Conservation (phyloP, 768 basidiomycete species). For the Polyporus arcularius region DNA sequence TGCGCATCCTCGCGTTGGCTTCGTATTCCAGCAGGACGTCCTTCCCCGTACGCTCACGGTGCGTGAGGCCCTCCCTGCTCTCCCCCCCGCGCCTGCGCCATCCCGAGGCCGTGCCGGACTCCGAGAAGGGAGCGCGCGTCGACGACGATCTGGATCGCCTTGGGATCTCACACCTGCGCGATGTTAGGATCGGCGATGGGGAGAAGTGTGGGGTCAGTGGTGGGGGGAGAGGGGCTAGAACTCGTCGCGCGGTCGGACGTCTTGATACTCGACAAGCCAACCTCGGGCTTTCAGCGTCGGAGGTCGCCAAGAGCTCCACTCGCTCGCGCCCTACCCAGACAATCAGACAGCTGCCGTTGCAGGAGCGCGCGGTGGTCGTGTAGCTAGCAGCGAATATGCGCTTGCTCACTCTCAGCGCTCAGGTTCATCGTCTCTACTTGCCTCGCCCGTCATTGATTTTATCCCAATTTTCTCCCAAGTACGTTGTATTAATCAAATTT, state of each 20-base stretch:
- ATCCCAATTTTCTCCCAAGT: no score
- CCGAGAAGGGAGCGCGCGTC: constrained; percentile 69
- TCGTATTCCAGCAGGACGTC: constrained; percentile 86
- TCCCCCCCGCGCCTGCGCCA: constrained; percentile 87
- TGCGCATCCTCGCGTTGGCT: constrained; percentile 62
- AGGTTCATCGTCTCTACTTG: no score
- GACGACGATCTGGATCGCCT: constrained; percentile 73
- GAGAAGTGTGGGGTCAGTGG: constrained; percentile 85
- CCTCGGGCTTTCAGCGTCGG: constrained; percentile 77
- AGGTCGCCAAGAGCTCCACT: constrained; percentile 73
- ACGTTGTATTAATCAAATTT: no score
- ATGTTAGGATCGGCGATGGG: constrained; percentile 74
- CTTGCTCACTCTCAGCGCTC: no score
- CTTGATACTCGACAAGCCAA: constrained; percentile 86
- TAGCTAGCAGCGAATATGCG: no score
- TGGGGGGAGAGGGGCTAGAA: constrained; percentile 86
- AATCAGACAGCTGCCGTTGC: constrained; percentile 82
- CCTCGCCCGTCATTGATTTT: no score
- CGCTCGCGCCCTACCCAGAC: constrained; percentile 68
- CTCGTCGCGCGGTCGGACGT: constrained; percentile 84
- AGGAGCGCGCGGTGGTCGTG: no score
- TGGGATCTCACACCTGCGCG: constrained; percentile 67
- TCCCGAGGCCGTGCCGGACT: constrained; percentile 65
- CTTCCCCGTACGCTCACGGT: constrained; percentile 67
- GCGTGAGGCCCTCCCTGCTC: constrained; percentile 60